Conservation (phyloP, 306 rosid genomes). For the Sesbania bispinosa region DNA sequence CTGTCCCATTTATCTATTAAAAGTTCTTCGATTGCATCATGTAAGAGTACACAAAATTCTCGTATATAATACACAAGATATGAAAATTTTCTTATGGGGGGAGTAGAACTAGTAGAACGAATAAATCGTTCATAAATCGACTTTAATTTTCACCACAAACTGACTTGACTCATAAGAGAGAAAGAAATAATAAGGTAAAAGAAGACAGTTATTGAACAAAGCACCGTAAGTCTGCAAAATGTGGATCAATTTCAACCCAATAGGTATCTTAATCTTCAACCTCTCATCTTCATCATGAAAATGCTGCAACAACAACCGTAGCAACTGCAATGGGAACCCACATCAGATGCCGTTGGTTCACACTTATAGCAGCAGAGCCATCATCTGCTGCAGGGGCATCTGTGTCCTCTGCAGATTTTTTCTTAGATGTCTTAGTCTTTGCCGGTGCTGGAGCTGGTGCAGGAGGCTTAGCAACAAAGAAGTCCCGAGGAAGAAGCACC, state of each 20-base stretch:
- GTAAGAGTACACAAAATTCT: neutral
- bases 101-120: neutral
- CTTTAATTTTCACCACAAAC: slow-evolving; percentile 4
- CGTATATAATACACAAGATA: neutral
- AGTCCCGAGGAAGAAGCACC: slow-evolving; percentile 57
- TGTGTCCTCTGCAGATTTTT: slow-evolving; percentile 38
- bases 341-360: slow-evolving; percentile 9
- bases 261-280: slow-evolving; percentile 8
- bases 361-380: slow-evolving; percentile 24
- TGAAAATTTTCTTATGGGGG: neutral
- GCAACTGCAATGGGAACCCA: slow-evolving; percentile 22
- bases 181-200: neutral
- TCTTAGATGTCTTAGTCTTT: slow-evolving; percentile 34
- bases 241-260: slow-evolving; percentile 1
- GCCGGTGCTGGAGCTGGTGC: slow-evolving; percentile 51
- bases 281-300: slow-evolving; percentile 24
- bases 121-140: slow-evolving; percentile 1
- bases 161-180: neutral
- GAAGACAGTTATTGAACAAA: slow-evolving; percentile 5
- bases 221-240: slow-evolving; percentile 27
- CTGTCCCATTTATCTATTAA: neutral
- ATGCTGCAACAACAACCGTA: neutral
- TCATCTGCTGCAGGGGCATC: slow-evolving; percentile 21
- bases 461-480: slow-evolving; percentile 52
- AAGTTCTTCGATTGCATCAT: neutral